phyloP scores from a whole-genome alignment of 441 rosid genomes.

The Biscutella auriculata region DNA sequence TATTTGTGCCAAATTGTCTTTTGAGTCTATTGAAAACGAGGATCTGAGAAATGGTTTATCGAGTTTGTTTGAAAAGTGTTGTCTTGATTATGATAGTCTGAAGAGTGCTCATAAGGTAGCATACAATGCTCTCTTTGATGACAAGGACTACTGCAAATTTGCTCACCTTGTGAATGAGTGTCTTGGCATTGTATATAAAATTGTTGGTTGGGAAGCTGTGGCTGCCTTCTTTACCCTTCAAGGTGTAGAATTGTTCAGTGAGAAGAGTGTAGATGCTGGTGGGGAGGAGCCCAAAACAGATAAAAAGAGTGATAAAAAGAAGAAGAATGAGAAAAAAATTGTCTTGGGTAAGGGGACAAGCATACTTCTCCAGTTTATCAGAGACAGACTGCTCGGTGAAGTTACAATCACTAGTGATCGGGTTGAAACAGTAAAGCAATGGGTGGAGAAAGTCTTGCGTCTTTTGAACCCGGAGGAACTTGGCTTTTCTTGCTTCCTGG shows the following conservation, averaged over 20 bases:
- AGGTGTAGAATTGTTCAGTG: slow-evolving; percentile 39
- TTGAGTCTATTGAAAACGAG: slow-evolving; percentile 29
- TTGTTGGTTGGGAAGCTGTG: slow-evolving; percentile 57
- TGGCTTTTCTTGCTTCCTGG: slow-evolving; percentile 39
- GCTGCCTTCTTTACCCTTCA: slow-evolving; percentile 46
- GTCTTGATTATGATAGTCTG: slow-evolving; percentile 17
- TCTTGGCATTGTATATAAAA: slow-evolving; percentile 36
- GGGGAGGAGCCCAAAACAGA: slow-evolving; percentile 28
- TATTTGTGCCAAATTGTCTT: slow-evolving; percentile 30
- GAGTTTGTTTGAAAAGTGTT: slow-evolving; percentile 23
- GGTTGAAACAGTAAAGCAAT: slow-evolving; percentile 27
- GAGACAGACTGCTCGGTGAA: slow-evolving; percentile 40
- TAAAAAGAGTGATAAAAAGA: slow-evolving; percentile 30
- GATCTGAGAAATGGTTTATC: slow-evolving; percentile 25
- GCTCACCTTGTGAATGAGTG: slow-evolving; percentile 34
- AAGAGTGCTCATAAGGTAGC: slow-evolving; percentile 24
- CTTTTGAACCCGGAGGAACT: slow-evolving; percentile 40
- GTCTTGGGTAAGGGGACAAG: slow-evolving; percentile 71
- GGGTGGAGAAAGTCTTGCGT: slow-evolving; percentile 30
- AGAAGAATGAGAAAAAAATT: slow-evolving; percentile 56
- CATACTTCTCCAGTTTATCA: slow-evolving; percentile 47
- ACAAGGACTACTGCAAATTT: slow-evolving; percentile 28
- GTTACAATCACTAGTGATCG: slow-evolving; percentile 22
- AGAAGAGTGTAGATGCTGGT: slow-evolving; percentile 23
- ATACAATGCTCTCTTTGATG: slow-evolving; percentile 18